These are phyloP conservation scores for Berkeleyomyces rouxiae DNA, from an alignment of 2,329 filamentous ascomycete species.

Conservation along the genomic window DNA sequence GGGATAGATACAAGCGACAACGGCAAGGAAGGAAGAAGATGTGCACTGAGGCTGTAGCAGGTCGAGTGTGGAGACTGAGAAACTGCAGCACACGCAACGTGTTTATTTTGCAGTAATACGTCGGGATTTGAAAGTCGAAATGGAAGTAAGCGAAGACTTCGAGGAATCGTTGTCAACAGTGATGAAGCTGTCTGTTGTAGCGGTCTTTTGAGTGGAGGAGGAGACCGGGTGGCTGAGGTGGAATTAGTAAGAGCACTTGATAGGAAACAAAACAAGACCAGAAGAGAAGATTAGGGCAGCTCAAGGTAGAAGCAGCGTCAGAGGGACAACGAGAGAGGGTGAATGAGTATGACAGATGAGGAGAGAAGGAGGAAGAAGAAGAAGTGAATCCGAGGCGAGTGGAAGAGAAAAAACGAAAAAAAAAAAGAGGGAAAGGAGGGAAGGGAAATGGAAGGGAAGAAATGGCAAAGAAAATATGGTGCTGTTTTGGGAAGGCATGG, in stretches of 20 bases:
- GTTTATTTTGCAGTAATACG: background rate
- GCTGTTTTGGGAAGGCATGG: slow-evolving; percentile 10
- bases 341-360: background rate
- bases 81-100: background rate
- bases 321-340: slow-evolving; percentile 6
- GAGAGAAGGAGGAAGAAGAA: slow-evolving; percentile 14
- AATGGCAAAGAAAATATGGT: slow-evolving; percentile 10
- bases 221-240: background rate
- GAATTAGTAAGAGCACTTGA: background rate
- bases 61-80: background rate
- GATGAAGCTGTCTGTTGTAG: slow-evolving; percentile 14
- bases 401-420: slow-evolving; percentile 3
- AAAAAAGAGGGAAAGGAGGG: slow-evolving; percentile 2
- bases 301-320: background rate
- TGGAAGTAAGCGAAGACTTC: slow-evolving; percentile 16
- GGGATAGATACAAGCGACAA: slow-evolving; percentile 7
- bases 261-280: background rate
- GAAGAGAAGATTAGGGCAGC: slow-evolving; percentile 6
- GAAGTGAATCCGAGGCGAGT: slow-evolving; percentile 15
- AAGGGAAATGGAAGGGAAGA: slow-evolving; percentile 1
- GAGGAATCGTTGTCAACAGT: background rate
- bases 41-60: background rate
- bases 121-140: slow-evolving; percentile 18
- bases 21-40: background rate
- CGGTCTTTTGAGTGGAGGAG: slow-evolving; percentile 3